These are phyloP conservation scores for Fragosphaeria purpurea DNA, from an alignment of 2,329 filamentous ascomycete genomes.

Conservation along the genomic window DNA sequence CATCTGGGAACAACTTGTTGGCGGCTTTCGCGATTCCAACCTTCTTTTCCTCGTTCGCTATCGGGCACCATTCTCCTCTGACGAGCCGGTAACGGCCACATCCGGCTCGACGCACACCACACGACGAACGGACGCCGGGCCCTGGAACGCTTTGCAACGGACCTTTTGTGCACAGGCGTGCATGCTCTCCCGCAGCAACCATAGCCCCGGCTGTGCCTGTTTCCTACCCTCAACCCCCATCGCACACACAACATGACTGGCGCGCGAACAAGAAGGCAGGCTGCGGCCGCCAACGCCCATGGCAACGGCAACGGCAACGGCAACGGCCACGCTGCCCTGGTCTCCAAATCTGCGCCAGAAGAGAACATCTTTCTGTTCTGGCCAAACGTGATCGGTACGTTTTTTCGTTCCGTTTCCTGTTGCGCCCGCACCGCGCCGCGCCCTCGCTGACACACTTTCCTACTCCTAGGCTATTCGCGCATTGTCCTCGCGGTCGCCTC, in stretches of 20 bases:
- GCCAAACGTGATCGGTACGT: conserved; percentile 68
- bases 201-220: too few relatives aligned
- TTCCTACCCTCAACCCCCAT: not conserved
- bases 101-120: not conserved
- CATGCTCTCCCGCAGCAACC: too few relatives aligned
- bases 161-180: too few relatives aligned
- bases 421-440: too few relatives aligned
- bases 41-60: too few relatives aligned
- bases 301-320: conserved; percentile 36
- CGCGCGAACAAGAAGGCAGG: conserved; percentile 19
- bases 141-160: too few relatives aligned
- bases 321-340: conserved; percentile 19
- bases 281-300: conserved; percentile 18
- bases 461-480: conserved; percentile 56
- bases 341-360: conserved; percentile 18
- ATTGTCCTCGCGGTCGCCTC: conserved; percentile 79
- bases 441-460: not conserved
- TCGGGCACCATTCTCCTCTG: too few relatives aligned
- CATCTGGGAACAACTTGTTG: too few relatives aligned
- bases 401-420: not conserved
- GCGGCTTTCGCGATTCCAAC: too few relatives aligned
- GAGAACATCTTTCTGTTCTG: conserved; percentile 79
- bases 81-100: not conserved
- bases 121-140: too few relatives aligned
- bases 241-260: conserved; percentile 15